Base-by-base conservation (phyloP, 2,329 filamentous ascomycete species). In the Aspergillus pseudotamarii region DNA sequence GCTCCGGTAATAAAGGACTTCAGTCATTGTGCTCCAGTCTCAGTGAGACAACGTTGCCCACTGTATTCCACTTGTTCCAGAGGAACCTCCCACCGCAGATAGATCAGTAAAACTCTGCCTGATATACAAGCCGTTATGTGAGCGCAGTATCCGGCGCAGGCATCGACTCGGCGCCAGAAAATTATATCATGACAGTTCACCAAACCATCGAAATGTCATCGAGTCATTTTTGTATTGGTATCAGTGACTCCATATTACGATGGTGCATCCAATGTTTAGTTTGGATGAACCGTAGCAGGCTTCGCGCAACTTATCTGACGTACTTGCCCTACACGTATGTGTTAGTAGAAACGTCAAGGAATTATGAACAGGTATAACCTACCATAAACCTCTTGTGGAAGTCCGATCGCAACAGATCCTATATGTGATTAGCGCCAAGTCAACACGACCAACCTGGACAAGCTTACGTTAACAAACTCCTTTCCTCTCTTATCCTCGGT, bases 341-440 rank as follows among this genome's bases (percentile, higher is more conserved):
- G 34, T 38, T 36, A 55, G 51, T 21, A 21, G 12, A 10, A 55
- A 23, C n/a, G 26, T 38, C 21, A 38, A 46, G 3, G 4, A 45
- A 14, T 26, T 5, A 32, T 30, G 16, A 32, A 2, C 12, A 55
- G 30, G 16, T 21, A 32, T 16, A 64, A 66, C 74, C 64, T 78
- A 86, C 85, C 95, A 99, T 99, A 79, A 99, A 99, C 67, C 93
- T 89, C 81, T 94, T 95, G 83, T 99, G 95, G 79, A 99, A 99
- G 79, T 99, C 95, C 34, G 93, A 97, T 66, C 94, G 89, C 67
- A 98, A 82, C 73, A 97, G 84, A 79, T 98, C 91, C 89, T 92
- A 48, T 26, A 58, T 10, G 11, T 23, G n/a, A 48, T 72, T 64
- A 72, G 64, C 62, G 50, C 16, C 11, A 21, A 56, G n/a, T 36